Conservation (phyloP, 2,329 filamentous ascomycete genomes). For the Fusarium subtropicale region DNA sequence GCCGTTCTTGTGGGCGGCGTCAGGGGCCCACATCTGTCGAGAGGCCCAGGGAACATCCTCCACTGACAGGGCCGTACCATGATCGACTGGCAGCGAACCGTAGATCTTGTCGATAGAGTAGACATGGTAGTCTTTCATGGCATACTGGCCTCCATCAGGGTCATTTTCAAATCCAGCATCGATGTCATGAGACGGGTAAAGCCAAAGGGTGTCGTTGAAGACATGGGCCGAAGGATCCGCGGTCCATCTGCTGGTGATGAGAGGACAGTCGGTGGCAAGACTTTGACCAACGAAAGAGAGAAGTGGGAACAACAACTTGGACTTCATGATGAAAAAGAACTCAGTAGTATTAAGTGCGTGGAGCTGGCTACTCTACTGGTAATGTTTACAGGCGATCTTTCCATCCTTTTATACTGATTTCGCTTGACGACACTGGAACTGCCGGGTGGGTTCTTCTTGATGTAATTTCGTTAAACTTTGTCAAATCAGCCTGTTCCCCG, state of each 20-base stretch:
- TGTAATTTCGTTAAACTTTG: background rate
- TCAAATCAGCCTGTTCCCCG: conserved; percentile 1
- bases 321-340: background rate
- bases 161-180: background rate
- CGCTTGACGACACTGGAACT: background rate
- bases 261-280: conserved; percentile 3
- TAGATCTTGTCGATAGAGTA: conserved; percentile 27
- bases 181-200: conserved; percentile 24
- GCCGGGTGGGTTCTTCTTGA: background rate
- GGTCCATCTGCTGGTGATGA: conserved; percentile 18
- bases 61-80: conserved; percentile 10
- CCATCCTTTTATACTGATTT: background rate
- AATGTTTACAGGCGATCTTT: background rate
- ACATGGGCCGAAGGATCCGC: conserved; percentile 29
- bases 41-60: conserved; percentile 19
- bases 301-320: conserved; percentile 1
- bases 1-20: conserved; percentile 22
- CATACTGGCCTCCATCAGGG: conserved; percentile 1
- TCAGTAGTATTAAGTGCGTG: background rate
- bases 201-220: conserved; percentile 8
- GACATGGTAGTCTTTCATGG: conserved; percentile 23
- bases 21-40: conserved; percentile 25
- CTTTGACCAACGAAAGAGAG: background rate
- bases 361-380: background rate
- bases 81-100: conserved; percentile 1